Conservation (phyloP, 2,329 filamentous ascomycete species). For the Emericellopsis cladophorae region DNA sequence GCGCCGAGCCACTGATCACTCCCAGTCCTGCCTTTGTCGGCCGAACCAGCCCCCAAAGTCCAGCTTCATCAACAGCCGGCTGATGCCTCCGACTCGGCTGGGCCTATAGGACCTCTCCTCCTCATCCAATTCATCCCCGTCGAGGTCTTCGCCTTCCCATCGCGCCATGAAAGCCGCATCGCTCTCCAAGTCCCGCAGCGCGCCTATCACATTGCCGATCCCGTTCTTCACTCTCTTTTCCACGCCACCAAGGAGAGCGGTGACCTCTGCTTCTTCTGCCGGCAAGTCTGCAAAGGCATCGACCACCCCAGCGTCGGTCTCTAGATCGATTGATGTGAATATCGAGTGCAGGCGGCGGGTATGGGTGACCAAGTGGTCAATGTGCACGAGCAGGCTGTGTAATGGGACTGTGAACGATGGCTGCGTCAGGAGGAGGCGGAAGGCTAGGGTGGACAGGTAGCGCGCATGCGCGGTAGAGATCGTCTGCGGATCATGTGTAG, state of each 20-base stretch:
- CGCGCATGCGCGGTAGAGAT: conserved; percentile 66
- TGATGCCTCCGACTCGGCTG: conserved; percentile 64
- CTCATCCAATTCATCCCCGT: conserved; percentile 25
- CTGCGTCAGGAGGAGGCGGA: conserved; percentile 54
- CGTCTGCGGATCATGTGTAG: conserved; percentile 66
- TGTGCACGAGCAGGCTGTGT: conserved; percentile 54
- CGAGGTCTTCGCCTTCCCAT: conserved; percentile 21
- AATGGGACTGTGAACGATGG: conserved; percentile 50
- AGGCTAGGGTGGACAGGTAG: conserved; percentile 59
- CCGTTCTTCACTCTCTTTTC: conserved; percentile 52
- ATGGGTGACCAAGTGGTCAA: conserved; percentile 73
- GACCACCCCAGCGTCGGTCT: conserved; percentile 70
- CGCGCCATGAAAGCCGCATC: conserved; percentile 30
- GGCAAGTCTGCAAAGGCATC: conserved; percentile 61
- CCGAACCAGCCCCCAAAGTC: conserved; percentile 54
- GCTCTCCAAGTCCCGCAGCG: conserved; percentile 31
- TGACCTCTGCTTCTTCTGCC: conserved; percentile 59
- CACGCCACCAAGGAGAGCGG: conserved; percentile 49
- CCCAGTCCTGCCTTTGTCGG: conserved; percentile 3
- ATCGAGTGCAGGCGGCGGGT: conserved; percentile 63
- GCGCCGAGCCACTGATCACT: too few species aligned
- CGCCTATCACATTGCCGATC: conserved; percentile 53
- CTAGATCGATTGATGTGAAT: conserved; percentile 68
- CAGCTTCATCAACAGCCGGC: conserved; percentile 82
- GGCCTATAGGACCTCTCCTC: conserved; percentile 44